Conservation (phyloP, 768 basidiomycete species). For the Udeniomyces megalosporus region DNA sequence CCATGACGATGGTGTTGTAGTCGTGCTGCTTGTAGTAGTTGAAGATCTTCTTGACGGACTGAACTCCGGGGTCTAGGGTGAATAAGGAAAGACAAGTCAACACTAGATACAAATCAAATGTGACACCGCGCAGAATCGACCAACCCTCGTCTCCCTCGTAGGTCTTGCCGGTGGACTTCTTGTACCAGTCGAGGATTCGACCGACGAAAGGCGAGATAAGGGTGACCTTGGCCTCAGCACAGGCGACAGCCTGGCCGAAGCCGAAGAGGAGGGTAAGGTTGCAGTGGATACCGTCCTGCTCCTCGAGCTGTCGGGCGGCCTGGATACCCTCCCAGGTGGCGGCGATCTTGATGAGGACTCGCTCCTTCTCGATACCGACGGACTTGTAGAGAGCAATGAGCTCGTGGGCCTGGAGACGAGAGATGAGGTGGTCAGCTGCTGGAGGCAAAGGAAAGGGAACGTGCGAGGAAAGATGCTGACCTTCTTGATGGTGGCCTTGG, state of each 20-base stretch:
- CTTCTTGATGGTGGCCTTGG: conserved; percentile 78
- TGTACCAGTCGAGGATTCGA: conserved; percentile 94
- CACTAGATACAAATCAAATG: too few relatives aligned
- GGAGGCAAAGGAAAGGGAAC: background rate
- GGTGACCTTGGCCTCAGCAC: conserved; percentile 94
- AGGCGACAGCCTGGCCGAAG: conserved; percentile 95
- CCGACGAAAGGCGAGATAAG: conserved; percentile 99
- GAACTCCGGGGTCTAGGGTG: conserved; percentile 39
- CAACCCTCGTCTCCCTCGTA: conserved; percentile 66
- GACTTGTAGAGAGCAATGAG: conserved; percentile 89
- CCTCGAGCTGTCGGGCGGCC: conserved; percentile 88
- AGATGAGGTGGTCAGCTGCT: conserved; percentile 3
- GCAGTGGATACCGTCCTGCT: conserved; percentile 87
- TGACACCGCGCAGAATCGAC: background rate
- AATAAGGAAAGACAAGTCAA: background rate
- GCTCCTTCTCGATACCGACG: conserved; percentile 82
- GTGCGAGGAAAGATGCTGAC: conserved; percentile 26
- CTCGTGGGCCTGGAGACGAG: conserved; percentile 32
- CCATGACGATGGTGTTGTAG: conserved; percentile 99
- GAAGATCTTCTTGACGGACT: conserved; percentile 91
- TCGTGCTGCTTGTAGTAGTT: conserved; percentile 98
- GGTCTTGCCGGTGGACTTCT: conserved; percentile 60
- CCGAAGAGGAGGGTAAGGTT: conserved; percentile 98
- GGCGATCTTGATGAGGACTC: conserved; percentile 96
- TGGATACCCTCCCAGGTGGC: conserved; percentile 99